Evolutionary conservation across 345 rosid species (phyloP), one percentile per base, ranked within the genome.

Genomic region (Ceriops decandra): DNA sequence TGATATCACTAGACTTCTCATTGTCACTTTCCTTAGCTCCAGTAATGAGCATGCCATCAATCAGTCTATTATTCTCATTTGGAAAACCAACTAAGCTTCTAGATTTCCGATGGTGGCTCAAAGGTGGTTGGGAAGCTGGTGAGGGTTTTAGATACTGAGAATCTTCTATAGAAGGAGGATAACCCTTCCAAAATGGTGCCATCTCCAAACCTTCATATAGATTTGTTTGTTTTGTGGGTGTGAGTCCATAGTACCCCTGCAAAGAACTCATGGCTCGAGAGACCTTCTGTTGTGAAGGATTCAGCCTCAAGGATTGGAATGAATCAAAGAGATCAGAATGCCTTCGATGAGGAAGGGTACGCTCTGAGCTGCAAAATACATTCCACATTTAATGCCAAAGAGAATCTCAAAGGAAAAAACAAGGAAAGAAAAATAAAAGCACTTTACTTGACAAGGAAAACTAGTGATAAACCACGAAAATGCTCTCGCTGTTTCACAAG

Each of bases 1-100:
- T 80, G 5, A 72, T 87, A 52, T 83, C 92, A 19, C 70, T 82
- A 64, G 66, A 31, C 67, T 65, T 65, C 56, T 75, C 87, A 3
- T 81, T 47, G 27, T 77, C 76, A 3, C 54, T 17, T 36, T 85
- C 86, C 33, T 64, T 72, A 61, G 66, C 38, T n/a, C 77, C 79
- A 57, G 51, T 79, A 68, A 16, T 59, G 16, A 26, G 54, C 57
- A 42, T 32, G 56, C 24, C 16, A 3, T 58, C 35, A 56, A 31
- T 19, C 17, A 46, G 7, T 20, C 52, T 64, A 32, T 46, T 66
- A n/a, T 52, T 62, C 35, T 84, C 88, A 13, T 80, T 82, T 3
- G 76, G 53, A 35, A 82, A 68, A 27, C 81, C 80, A 5, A 73
- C 87, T 27, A 83, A 64, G 72, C 97, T 93, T 82, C 81, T 89